Evolutionary conservation across 129 eudicot species (phyloP).

Genomic region (Arctium lappa): DNA sequence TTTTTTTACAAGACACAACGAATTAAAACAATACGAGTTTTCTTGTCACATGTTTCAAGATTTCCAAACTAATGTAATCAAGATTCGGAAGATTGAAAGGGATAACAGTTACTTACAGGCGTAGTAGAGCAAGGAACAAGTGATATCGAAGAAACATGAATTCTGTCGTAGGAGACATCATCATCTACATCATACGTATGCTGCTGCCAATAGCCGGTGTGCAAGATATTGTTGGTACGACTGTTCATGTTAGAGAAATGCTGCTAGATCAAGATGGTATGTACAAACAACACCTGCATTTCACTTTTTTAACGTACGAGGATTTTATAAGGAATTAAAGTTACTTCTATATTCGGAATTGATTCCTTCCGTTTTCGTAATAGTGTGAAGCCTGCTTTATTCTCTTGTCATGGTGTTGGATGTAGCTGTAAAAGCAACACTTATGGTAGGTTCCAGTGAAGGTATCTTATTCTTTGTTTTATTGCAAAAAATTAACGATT

Average conservation of each 20-base stretch:
- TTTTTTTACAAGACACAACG: neutral
- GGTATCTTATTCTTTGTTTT: slow-evolving; percentile 22
- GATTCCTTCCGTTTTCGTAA: slow-evolving; percentile 11
- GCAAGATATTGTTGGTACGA: slow-evolving; percentile 5
- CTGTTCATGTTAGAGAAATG: slow-evolving; percentile 11
- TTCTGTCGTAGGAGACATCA: neutral
- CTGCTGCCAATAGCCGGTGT: slow-evolving; percentile 16
- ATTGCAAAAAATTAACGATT: neutral
- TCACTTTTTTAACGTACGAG: neutral
- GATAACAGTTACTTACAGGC: neutral
- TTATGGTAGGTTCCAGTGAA: slow-evolving; percentile 5
- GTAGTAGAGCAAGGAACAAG: slow-evolving; percentile 1
- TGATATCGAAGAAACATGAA: slow-evolving; percentile 14
- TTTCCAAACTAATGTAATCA: neutral
- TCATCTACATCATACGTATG: neutral
- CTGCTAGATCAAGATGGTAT: neutral
- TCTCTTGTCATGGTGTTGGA: slow-evolving; percentile 11
- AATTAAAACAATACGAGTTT: neutral
- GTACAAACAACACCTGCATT: neutral
- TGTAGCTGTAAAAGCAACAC: slow-evolving; percentile 12
- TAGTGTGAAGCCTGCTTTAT: slow-evolving; percentile 12
- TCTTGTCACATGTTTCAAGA: neutral
- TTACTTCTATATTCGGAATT: neutral
- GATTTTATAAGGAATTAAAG: neutral
- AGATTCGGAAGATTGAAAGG: neutral